Evolutionary conservation across 225 moss, liverwort and hornwort genomes (phyloP), one percentile per base, ranked within the genome.

Genomic region (Pseudoscleropodium purum): DNA sequence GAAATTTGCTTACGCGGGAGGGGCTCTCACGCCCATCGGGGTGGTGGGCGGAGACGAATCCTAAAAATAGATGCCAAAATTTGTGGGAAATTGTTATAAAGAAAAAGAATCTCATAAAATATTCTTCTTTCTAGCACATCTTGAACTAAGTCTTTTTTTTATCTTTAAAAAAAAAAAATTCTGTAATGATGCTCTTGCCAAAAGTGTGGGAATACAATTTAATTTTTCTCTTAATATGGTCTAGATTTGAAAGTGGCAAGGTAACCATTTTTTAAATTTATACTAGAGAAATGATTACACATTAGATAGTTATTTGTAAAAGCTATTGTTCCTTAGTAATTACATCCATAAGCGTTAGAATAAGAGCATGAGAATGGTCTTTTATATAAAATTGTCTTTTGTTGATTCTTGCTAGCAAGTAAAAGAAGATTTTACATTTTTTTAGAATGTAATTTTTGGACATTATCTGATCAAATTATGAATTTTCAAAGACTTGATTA

Each of bases 281-380:
- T 34, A 9, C 0, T 54, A 24, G 12, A 54, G 0, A 36, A 52
- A 78, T 9, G 21, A 51, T 34, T 76, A 0, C 1, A 54, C 0
- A 36, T 24, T 6, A 2, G 5, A 15, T 24, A 6, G 2, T 6
- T 4, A 2, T 15, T 78, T 67, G 52, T 16, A 37, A 5, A 36
- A 56, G 12, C 10, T 37, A 37, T 56, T 37, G 1, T 56, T 78
- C 5, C 2, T 37, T 36, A 6, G 6, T 24, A 25, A 37, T 25
- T 37, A 37, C 6, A 9, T 4, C 2, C 9, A 25, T 37, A 16
- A 10, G 9, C 0, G 0, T 37, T 37, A 37, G 15, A 25, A 25
- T 37, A 54, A 37, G 15, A 37, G 1, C 15, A 25, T 37, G 25
- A 37, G 1, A 78, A 25, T 37, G 16, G 15, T 56, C 15, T 15